Evolutionary conservation across 352 stramenopile genomes (phyloP), one percentile per base, ranked within the genome.

Genomic region (Phytophthora kernoviae): DNA sequence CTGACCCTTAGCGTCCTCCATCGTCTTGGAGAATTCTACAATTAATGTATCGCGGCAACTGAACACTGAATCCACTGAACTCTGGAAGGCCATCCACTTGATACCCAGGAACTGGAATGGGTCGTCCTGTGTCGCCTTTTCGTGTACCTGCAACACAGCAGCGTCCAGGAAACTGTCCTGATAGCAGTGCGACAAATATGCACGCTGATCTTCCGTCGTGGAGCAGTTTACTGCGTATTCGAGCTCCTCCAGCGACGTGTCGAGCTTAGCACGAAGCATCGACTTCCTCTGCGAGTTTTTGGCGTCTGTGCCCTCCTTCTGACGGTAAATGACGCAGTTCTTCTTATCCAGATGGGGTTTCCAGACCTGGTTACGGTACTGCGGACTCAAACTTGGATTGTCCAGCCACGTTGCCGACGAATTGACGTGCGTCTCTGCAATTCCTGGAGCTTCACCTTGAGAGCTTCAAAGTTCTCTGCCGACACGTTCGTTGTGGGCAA

Each of bases 1-100:
- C 37, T 85, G 74, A 24, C 80, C 80, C 42, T 77, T 81, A 2
- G 75, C 51, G 47, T 90, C 78, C 22, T 68, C 59, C 44, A 84
- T 77, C 4, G 79, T 91, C 46, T 81, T 82, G 17, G 71, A 82
- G 27, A 76, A 78, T 45, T 93, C 84, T 17, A 86, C 54, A 18
- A 88, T 65, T 0, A 93, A 55, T 53, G 68, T 49, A 46, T 93
- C 84, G 5, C 80, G 78, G 54, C 81, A 86, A 32, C 69, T 75
- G 36, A 88, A 87, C 22, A 90, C 77, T 10, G 79, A 87, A 46
- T 88, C 82, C n/a, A 89, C 65, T 0, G 81, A 77, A 20, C 77
- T 85, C 66, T 93, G 84, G 54, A 81, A 87, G 4, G 80, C 80
- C 14, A 83, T 51, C 79, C 84, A 93, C 59, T 93, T 93, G 57